Evolutionary conservation across 1,284 basidiomycete genomes (phyloP).

Genomic region (Sanghuangporus baumii): DNA sequence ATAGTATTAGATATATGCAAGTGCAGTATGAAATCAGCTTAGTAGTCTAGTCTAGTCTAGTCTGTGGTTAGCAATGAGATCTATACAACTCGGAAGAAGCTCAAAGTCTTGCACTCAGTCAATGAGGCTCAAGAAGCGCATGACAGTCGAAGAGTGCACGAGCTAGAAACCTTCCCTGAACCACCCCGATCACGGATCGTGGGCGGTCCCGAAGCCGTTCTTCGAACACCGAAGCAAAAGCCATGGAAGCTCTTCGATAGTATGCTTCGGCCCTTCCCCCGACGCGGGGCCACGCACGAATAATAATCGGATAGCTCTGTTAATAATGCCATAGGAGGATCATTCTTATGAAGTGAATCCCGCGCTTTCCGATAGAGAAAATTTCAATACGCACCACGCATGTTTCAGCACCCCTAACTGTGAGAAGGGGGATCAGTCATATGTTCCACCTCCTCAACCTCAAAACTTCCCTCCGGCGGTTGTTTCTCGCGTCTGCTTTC

Average conservation of each 20-base stretch:
- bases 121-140: too few relatives aligned
- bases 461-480: constrained; percentile 21
- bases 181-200: too few relatives aligned
- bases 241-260: too few relatives aligned
- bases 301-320: too few relatives aligned
- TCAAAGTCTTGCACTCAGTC: too few relatives aligned
- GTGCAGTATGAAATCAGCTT: not conserved
- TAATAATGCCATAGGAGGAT: not conserved
- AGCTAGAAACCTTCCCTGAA: too few relatives aligned
- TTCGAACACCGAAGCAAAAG: too few relatives aligned
- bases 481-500: constrained; percentile 22
- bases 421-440: not conserved
- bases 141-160: too few relatives aligned
- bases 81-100: not conserved
- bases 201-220: too few relatives aligned
- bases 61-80: not conserved
- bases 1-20: not conserved
- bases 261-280: too few relatives aligned
- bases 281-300: too few relatives aligned
- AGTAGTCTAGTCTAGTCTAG: not conserved
- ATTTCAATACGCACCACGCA: not conserved
- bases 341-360: not conserved
- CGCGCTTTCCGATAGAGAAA: not conserved
- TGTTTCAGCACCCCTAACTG: not conserved
- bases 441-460: constrained; percentile 15